Base-by-base conservation (phyloP, 306 rosid species). In the Biancaea sappan region DNA sequence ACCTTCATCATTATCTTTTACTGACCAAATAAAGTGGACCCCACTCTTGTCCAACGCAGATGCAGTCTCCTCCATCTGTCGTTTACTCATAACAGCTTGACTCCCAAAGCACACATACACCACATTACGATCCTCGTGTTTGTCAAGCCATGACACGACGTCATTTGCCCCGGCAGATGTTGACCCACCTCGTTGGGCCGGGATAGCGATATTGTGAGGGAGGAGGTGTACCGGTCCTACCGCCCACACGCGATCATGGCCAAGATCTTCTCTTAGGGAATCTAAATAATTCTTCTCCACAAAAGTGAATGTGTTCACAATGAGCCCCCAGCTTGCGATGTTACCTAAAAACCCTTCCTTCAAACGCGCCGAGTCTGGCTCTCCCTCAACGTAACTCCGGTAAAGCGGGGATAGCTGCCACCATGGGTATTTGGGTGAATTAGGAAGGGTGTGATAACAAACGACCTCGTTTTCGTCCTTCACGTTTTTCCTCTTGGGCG, bases 31-130 rank as follows among this genome's bases (percentile, higher is more conserved):
- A 22, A 84, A 89, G 6, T 58, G 73, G 72, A 83, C 91, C 44
- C 85, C 88, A 41, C 94, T 89, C 22, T 70, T 81, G 38, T 59
- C 86, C 71, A 86, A 25, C 6, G 73, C 86, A 0, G 54, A 57
- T 0, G 81, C 81, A 32, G 86, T 35, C 5, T 57, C 82, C 4
- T 10, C 82, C 65, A 57, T 74, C 12, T 83, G 94, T 4, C 71
- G 59, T 1, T 74, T 26, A 0, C 19, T 58, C 32, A 86, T 51
- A 28, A 71, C 35, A 0, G 75, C 60, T 19, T 48, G 79, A 50
- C 84, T 86, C 4, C 94, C 94, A 37, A 89, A 89, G 40, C 85
- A 84, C 1, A 84, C 74, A 24, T 86, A 89, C 15, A 89, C 89
- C 10, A 86, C 88, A 18, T 71, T 41, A 0, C 12, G 40, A 2